Evolutionary conservation across 1,139 yeast species (phyloP), one percentile per base, ranked within the genome.

Genomic region (Yamadazyma spencermartinsiae): DNA sequence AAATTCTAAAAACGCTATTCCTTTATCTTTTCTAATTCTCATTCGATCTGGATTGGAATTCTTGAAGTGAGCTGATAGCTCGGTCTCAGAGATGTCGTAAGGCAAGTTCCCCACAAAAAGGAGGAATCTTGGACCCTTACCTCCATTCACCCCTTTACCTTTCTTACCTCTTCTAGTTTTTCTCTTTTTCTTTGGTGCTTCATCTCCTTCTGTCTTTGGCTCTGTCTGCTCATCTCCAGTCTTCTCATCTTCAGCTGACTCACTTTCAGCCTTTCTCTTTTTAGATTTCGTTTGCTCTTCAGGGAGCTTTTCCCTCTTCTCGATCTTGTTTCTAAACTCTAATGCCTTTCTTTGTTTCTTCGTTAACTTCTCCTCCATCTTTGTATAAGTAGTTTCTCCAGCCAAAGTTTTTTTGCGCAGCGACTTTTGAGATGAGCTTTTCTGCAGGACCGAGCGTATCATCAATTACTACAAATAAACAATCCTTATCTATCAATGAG

Each of bases 91-190:
- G 19, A 81, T 64, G 45, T 81, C 82, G 59, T 79, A 87, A 2
- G 98, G 96, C 43, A 92, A 68, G 54, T 90, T 89, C 10, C 98
- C 98, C n/a, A 89, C 89, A 62, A 92, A 92, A 31, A 92, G 63
- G 38, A 92, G 76, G 54, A 86, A 89, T 52, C 95, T 67, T 28
- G 88, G 86, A 0, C 84, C 84, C 37, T 62, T 65, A 10, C 76
- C 75, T 13, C 62, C 65, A 44, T 71, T 69, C 4, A 60, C 64
- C 12, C 76, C 79, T 63, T 72, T 79, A 17, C 86, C 86, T 47
- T 80, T 81, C 61, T 82, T 82, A 16, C 90, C 89, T 64, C 90
- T 70, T 65, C 92, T 76, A 4, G 90, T 84, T 59, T 83, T 83
- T 46, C 90, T 68, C 57, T 83, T 84, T 66, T 83, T 83, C 51